These are phyloP conservation scores for Nemania sp. DNA, from an alignment of 2,329 filamentous ascomycete species.

Conservation along the genomic window DNA sequence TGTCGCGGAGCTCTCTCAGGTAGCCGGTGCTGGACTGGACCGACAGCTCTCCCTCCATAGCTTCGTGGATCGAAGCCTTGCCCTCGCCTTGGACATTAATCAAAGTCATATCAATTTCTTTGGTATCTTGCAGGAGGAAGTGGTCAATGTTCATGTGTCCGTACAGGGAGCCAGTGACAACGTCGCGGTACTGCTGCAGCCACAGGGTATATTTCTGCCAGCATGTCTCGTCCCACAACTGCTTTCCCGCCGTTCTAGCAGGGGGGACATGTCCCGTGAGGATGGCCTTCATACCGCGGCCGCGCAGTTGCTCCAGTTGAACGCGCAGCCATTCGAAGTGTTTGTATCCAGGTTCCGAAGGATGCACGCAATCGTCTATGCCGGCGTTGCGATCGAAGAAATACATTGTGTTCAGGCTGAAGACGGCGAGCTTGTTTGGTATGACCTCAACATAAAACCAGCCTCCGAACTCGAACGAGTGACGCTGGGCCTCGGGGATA, in stretches of 20 bases:
- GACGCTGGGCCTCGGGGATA: slow-evolving; percentile 89
- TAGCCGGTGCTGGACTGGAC: slow-evolving; percentile 76
- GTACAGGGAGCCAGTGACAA: slow-evolving; percentile 78
- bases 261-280: slow-evolving; percentile 93
- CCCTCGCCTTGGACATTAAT: slow-evolving; percentile 40
- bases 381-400: slow-evolving; percentile 93
- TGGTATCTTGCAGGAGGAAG: slow-evolving; percentile 87
- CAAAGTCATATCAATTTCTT: slow-evolving; percentile 68
- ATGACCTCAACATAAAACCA: slow-evolving; percentile 96
- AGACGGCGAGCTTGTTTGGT: slow-evolving; percentile 80
- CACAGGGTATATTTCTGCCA: slow-evolving; percentile 98
- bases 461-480: slow-evolving; percentile 88
- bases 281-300: slow-evolving; percentile 90
- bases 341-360: slow-evolving; percentile 84
- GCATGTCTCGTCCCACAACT: slow-evolving; percentile 93
- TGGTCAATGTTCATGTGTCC: slow-evolving; percentile 99
- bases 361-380: slow-evolving; percentile 84
- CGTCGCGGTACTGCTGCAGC: slow-evolving; percentile 87
- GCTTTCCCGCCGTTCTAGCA: slow-evolving; percentile 81
- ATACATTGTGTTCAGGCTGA: slow-evolving; percentile 95
- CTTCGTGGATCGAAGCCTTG: slow-evolving; percentile 39
- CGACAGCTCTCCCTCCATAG: slow-evolving; percentile 59
- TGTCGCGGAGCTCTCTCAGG: slow-evolving; percentile 72
- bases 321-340: slow-evolving; percentile 96
- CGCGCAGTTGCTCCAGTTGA: slow-evolving; percentile 81